These are phyloP conservation scores for Fusarium sp. DNA, from an alignment of 2,329 filamentous ascomycete genomes.

Conservation along the genomic window DNA sequence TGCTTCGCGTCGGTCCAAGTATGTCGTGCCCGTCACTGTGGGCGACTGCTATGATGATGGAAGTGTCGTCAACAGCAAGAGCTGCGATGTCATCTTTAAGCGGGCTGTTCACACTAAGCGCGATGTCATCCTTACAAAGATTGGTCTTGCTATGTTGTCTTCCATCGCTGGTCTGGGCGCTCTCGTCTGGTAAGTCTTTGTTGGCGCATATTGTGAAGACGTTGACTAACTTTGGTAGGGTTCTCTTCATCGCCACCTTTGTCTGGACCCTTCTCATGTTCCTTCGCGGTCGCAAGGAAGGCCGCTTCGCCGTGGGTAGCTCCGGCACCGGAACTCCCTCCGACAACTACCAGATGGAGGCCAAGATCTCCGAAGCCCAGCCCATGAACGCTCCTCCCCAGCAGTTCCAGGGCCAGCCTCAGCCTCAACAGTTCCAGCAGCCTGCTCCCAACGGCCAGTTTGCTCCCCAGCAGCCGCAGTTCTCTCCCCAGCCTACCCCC, in stretches of 20 bases:
- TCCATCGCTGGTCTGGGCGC: conserved; percentile 59
- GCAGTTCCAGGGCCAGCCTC: conserved; percentile 11
- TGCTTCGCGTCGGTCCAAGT: conserved; percentile 54
- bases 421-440: conserved; percentile 29
- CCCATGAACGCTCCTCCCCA: conserved; percentile 17
- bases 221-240: conserved; percentile 41
- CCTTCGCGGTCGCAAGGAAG: conserved; percentile 53
- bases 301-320: conserved; percentile 47
- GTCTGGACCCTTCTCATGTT: conserved; percentile 52
- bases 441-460: conserved; percentile 16
- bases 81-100: conserved; percentile 48
- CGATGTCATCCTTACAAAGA: conserved; percentile 50
- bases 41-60: conserved; percentile 52
- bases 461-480: conserved; percentile 18
- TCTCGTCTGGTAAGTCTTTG: conserved; percentile 52
- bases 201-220: accelerated
- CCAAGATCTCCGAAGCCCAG: conserved; percentile 45
- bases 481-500: conserved; percentile 22
- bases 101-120: conserved; percentile 23
- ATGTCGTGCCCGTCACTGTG: conserved; percentile 48
- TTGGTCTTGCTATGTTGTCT: conserved; percentile 51
- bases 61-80: conserved; percentile 53
- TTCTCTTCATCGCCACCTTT: conserved; percentile 54
- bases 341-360: conserved; percentile 51
- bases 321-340: conserved; percentile 19